Base-by-base conservation (phyloP, 345 rosid genomes). In the Acer saccharum region DNA sequence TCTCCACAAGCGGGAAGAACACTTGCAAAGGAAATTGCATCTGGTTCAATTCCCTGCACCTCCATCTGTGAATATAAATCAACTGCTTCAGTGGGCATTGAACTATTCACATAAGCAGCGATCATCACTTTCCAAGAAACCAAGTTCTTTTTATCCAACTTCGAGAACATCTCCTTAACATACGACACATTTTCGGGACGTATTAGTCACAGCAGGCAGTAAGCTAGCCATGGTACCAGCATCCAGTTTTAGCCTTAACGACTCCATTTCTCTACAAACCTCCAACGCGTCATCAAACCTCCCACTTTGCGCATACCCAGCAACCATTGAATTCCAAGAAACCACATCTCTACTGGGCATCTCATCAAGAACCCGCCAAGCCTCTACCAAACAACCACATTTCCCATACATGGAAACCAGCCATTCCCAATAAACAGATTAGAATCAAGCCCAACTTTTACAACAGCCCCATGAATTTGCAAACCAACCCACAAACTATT, bases 381-480 rank as follows among this genome's bases (percentile, higher is more conserved):
- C 92, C 76, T 86, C 89, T 72, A 78, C 60, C 85, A 91, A 86
- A 84, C 80, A 83, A 52, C 80, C 86, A 79, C 95, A 91, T 83
- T 91, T 92, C 61, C 93, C 92, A 80, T 89, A 92, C 95, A 89
- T 85, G 67, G 92, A 80, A 79, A 92, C 77, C 60, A 92, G 66
- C 66, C 95, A 79, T 91, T 92, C 52, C 90, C 90, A 76, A 79
- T 81, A 83, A 83, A 92, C n/a, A 79, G 69, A 86, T 88, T 88
- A 16, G 80, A 82, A 50, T 85, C 85, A 16, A 88, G 84, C 50
- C 95, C 92, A 68, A 84, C 88, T 86, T 80, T 89, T 60, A 82
- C 71, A 65, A 86, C 85, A 7, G 82, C 80, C 39, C 84, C 79
- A 76, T 92, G 97, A 65, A 87, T 83, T 79, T 90, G 92, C 83